Percentiles rank a stretch among this genome's conserved stretches.
phyloP scores from a whole-genome alignment of 768 basidiomycete genomes.

The Mycena haematopus region DNA sequence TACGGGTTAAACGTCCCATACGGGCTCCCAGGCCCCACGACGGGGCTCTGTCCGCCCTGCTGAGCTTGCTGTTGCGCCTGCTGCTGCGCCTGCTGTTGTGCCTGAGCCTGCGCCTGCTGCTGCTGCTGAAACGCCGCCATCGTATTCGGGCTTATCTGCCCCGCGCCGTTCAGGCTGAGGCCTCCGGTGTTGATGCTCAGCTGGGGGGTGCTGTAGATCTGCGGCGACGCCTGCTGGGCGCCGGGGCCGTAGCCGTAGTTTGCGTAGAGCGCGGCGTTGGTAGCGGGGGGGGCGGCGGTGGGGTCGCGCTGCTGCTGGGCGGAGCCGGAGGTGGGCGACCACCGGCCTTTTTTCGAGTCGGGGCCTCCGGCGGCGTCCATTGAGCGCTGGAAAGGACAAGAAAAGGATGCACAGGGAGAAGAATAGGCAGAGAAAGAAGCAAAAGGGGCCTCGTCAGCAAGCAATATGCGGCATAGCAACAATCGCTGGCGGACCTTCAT shows the following conservation, averaged over 20 bases:
- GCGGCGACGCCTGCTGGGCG: slow-evolving; percentile 61
- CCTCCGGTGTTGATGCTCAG: slow-evolving; percentile 70
- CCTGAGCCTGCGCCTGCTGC: slow-evolving; percentile 51
- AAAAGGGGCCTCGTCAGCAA: neutral
- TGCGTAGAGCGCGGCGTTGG: slow-evolving; percentile 57
- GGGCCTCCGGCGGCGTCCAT: slow-evolving; percentile 85
- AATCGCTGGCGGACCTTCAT: slow-evolving; percentile 70
- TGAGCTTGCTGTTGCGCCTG: slow-evolving; percentile 50
- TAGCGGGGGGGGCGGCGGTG: slow-evolving; percentile 29
- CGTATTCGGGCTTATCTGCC: slow-evolving; percentile 74
- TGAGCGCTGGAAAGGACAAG: slow-evolving; percentile 61
- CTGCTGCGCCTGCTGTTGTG: slow-evolving; percentile 46
- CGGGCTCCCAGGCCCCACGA: slow-evolving; percentile 43
- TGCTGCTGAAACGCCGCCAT: slow-evolving; percentile 54
- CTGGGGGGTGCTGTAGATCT: slow-evolving; percentile 77
- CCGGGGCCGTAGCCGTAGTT: slow-evolving; percentile 89
- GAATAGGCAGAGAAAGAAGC: slow-evolving; percentile 11
- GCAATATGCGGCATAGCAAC: slow-evolving; percentile 15
- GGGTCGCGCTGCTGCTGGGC: slow-evolving; percentile 33
- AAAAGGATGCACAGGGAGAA: slow-evolving; percentile 5
- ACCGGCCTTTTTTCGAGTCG: slow-evolving; percentile 89
- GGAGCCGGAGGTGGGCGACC: slow-evolving; percentile 73
- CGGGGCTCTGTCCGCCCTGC: slow-evolving; percentile 49
- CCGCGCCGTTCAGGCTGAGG: slow-evolving; percentile 45
- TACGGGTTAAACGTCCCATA: slow-evolving; percentile 72